Evolutionary conservation across 2,329 filamentous ascomycete genomes (phyloP), one percentile per base, ranked within the genome.

Genomic region (Aspergillus aculeatus): DNA sequence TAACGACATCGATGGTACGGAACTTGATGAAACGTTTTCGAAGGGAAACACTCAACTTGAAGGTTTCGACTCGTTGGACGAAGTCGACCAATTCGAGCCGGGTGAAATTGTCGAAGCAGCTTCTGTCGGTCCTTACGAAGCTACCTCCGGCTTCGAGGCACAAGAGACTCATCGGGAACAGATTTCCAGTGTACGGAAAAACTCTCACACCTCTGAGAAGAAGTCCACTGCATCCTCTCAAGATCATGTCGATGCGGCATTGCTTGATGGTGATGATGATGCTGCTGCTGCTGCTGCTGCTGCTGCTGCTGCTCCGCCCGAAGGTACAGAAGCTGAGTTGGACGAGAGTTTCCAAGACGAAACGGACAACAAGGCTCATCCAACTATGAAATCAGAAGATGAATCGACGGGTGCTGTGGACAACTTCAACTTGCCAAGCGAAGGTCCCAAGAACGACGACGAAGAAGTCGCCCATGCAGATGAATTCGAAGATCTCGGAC

Each of bases 401-500:
- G 68, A 74, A 58, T 60, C 73, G 53, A 68, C 75, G 51, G 73
- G 67, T 55, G 68, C 71, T 56, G 65, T 70, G 58, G 73, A 73
- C 56, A 73, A 74, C 49, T 50, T 73, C 56, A 73, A 74, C 49
- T 50, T 73, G 16, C 67, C 66, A 50, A 57, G 60, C 24, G 62
- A 68, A 55, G 56, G 60, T 44, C 41, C 47, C 31, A 58, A 56
- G 21, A 41, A 57, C n/a, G 55, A 61, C 26, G 51, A 53, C 19
- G 59, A 64, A 24, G 48, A 64, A 32, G 38, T 44, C 38, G 19
- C 57, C 31, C 57, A 64, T 51, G 26, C 58, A 31, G 59, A 64
- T 35, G 57, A 59, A 41, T 44, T 56, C 51, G 59, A 56, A 32
- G 60, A 68, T 19, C 51, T 59, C 11, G 60, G 58, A 55, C 63